Evolutionary conservation across 805 yeast species (phyloP), one percentile per base, ranked within the genome.

Genomic region (Candida coleopterorum): DNA sequence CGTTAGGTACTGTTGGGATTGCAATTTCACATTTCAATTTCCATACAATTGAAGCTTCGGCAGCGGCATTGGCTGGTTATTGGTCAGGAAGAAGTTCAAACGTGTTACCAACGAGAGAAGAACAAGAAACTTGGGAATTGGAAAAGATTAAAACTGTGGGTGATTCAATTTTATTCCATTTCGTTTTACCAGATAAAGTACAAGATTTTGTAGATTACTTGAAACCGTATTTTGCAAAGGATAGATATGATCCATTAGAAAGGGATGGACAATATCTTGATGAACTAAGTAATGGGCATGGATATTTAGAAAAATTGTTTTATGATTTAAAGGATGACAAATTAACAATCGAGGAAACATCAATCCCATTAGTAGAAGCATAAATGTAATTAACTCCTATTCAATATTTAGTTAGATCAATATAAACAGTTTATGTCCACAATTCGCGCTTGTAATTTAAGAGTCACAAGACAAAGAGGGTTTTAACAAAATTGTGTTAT

Each of bases 21-120:
- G 55, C 72, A 11, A 47, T 68, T 2, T 63, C 75, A 1, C 66
- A 70, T 2, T 47, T 72, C 18, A 63, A 68, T 42, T 74, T 73
- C 57, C 70, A 71, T 34, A 61, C 71, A 11, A 70, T 74, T 44
- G 81, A 76, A 46, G 58, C 70, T 2, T 55, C 63, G 32, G 74
- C 77, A 2, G 71, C 76, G n/a, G 77, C 79, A 0, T 56, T 75
- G 34, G 75, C 77, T 11, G 80, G 80, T n/a, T 70, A 73, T 4
- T 75, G 78, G 76, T 59, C 75, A 2, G 53, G 53, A 5, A 10
- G 17, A 12, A 12, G 4, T 6, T 56, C 56, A 20, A 55, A 50
- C 18, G 10, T 43, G 9, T 48, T 74, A 18, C 79, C 80, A 1
- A 29, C 63, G 0, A 42, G 48, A 11, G 60, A 60, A 18, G 70